Percentiles rank a stretch among this genome's conserved stretches.
phyloP scores from a whole-genome alignment of 179 eudicot species.

The Beta lomatogona region DNA sequence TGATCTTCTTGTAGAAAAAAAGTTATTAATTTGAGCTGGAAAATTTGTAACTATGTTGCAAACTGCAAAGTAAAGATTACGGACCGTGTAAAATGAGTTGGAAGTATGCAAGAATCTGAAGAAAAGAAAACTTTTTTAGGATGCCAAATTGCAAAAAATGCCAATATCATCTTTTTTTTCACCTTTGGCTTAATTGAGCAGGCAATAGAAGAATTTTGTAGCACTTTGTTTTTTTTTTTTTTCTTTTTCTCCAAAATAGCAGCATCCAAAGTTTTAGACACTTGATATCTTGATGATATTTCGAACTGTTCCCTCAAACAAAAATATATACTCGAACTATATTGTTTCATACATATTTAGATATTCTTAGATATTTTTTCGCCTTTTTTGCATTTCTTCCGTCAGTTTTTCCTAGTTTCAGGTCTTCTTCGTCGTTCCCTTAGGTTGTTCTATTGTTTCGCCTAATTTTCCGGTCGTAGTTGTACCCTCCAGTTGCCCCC shows the following conservation, averaged over 20 bases:
- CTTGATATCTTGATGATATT: too few relatives aligned
- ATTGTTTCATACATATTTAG: too few relatives aligned
- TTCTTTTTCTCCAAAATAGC: background rate
- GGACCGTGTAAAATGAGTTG: constrained; percentile 5
- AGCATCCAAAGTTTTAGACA: background rate
- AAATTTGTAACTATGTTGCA: background rate
- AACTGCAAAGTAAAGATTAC: constrained; percentile 10
- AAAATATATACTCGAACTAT: too few relatives aligned
- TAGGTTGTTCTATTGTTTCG: too few relatives aligned
- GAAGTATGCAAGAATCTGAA: background rate
- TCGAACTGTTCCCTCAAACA: too few relatives aligned
- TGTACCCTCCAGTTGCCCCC: too few relatives aligned
- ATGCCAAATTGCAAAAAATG: background rate
- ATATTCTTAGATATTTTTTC: too few relatives aligned
- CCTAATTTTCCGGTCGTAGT: too few relatives aligned
- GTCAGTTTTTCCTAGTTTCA: too few relatives aligned
- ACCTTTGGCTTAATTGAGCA: background rate
- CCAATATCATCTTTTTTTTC: background rate
- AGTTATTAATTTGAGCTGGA: background rate
- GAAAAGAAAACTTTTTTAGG: background rate
- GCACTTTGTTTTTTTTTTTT: background rate
- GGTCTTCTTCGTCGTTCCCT: too few relatives aligned
- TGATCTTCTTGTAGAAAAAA: background rate
- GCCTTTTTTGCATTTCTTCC: too few relatives aligned
- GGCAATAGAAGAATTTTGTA: constrained; percentile 1